Conservation (phyloP, 768 basidiomycete species). For the Glaciozyma antarctica region DNA sequence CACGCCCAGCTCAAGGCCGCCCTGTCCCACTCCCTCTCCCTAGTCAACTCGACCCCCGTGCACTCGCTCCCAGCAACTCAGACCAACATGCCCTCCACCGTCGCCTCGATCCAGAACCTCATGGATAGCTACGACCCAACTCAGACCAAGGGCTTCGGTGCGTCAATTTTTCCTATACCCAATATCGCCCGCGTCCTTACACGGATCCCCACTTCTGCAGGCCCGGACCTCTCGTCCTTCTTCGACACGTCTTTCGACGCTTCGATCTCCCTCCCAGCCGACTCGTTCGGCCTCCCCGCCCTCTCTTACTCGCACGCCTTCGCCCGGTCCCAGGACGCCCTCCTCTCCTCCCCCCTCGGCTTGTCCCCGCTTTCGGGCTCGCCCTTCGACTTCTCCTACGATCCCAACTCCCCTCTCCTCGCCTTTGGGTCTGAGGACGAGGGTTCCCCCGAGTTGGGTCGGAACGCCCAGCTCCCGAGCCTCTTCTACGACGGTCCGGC, state of each 20-base stretch:
- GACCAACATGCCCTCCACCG: background rate
- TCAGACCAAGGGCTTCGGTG: background rate
- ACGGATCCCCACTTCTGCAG: background rate
- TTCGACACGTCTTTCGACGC: slow-evolving; percentile 21
- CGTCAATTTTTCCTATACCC: background rate
- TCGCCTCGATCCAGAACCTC: background rate
- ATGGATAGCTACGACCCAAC: background rate
- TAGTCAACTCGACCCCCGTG: background rate
- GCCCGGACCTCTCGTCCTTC: slow-evolving; percentile 25
- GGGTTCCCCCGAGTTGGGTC: slow-evolving; percentile 3
- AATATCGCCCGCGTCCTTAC: background rate
- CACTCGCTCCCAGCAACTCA: background rate
- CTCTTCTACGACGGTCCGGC: slow-evolving; percentile 14
- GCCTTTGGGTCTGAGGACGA: slow-evolving; percentile 10
- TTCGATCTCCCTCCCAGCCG: slow-evolving; percentile 9
- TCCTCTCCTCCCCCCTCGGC: slow-evolving; percentile 31
- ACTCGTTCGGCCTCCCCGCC: background rate
- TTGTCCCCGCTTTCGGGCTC: slow-evolving; percentile 21
- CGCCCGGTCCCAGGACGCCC: slow-evolving; percentile 9
- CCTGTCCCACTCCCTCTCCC: background rate
- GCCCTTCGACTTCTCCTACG: slow-evolving; percentile 24
- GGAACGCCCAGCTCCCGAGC: slow-evolving; percentile 15
- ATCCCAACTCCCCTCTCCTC: slow-evolving; percentile 6
- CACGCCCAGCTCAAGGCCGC: background rate
- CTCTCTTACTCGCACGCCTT: background rate